phyloP scores from a whole-genome alignment of 75 land plant genomes.

The Pinus taeda region DNA sequence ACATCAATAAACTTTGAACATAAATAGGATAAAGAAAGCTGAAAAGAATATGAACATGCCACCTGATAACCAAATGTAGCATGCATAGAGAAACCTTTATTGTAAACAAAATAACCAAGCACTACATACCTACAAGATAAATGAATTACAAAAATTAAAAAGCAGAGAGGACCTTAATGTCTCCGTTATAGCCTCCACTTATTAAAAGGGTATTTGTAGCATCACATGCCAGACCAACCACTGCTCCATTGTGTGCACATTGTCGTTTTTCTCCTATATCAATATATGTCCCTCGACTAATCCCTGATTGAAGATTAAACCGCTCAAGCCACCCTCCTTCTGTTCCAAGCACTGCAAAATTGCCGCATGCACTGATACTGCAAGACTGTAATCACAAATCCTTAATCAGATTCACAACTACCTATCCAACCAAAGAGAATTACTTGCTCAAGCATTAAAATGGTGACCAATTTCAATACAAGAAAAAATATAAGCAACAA shows the following conservation, averaged over 20 bases:
- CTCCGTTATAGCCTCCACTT: conserved; percentile 89
- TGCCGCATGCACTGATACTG: conserved; percentile 93
- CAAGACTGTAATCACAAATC: conserved; percentile 55
- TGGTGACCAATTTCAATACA: neutral
- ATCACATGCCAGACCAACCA: conserved; percentile 93
- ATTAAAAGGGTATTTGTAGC: conserved; percentile 76
- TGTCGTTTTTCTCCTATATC: conserved; percentile 39
- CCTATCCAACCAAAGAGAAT: conserved; percentile 3
- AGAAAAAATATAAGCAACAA: neutral
- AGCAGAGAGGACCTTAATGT: conserved; percentile 60
- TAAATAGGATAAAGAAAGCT: too few species aligned
- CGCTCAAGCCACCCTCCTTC: conserved; percentile 90
- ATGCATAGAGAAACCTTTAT: conserved; percentile 3
- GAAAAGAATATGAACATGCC: neutral
- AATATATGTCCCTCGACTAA: conserved; percentile 71
- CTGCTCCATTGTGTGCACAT: conserved; percentile 78
- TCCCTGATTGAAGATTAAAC: conserved; percentile 94
- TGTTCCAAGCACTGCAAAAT: conserved; percentile 88
- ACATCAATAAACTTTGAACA: too few species aligned
- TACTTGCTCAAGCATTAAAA: neutral
- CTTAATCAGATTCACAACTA: neutral
- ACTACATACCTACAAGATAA: neutral
- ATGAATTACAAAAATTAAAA: neutral
- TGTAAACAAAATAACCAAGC: neutral
- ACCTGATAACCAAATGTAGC: neutral